Evolutionary conservation across 345 rosid genomes (phyloP).

Genomic region (Nasturtium officinale): DNA sequence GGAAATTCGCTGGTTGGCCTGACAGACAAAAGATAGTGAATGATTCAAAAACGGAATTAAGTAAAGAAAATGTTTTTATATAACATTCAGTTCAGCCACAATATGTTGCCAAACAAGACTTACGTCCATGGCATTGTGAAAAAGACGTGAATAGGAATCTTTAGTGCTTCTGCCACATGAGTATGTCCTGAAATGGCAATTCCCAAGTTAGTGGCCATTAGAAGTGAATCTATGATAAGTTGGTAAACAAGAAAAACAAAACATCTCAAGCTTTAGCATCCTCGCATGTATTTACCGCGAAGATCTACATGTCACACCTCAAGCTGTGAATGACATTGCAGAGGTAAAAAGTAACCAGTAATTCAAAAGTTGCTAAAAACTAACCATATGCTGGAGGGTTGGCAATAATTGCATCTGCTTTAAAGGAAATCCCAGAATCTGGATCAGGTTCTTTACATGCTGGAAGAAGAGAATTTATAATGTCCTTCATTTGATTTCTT

Average conservation of each 20-base stretch:
- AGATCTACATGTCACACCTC: background rate
- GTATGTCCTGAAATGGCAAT: conserved; percentile 70
- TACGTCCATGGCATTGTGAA: conserved; percentile 99
- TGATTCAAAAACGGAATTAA: conserved; percentile 38
- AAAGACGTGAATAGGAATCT: conserved; percentile 89
- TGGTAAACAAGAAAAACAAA: conserved; percentile 7
- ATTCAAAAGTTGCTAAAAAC: conserved; percentile 28
- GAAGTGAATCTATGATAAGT: conserved; percentile 17
- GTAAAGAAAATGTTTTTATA: conserved; percentile 28
- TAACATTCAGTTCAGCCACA: conserved; percentile 41
- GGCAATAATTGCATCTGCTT: conserved; percentile 98
- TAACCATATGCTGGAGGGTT: conserved; percentile 98
- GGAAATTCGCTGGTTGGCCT: conserved; percentile 99
- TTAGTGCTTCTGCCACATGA: conserved; percentile 94
- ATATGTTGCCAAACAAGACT: conserved; percentile 65
- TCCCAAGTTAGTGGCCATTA: conserved; percentile 34
- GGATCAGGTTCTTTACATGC: conserved; percentile 94
- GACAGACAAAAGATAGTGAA: conserved; percentile 38
- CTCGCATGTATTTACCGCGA: background rate
- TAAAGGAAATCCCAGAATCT: conserved; percentile 80
- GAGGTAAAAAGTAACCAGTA: background rate
- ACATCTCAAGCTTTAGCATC: conserved; percentile 8
- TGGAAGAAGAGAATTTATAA: conserved; percentile 82
- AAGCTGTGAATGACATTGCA: background rate
- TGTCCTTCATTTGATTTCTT: conserved; percentile 85